A percentile compares a stretch with the other conserved stretches of the same genome.
phyloP scores from a whole-genome alignment of 2,329 filamentous ascomycete genomes.

The Exophiala sp. region DNA sequence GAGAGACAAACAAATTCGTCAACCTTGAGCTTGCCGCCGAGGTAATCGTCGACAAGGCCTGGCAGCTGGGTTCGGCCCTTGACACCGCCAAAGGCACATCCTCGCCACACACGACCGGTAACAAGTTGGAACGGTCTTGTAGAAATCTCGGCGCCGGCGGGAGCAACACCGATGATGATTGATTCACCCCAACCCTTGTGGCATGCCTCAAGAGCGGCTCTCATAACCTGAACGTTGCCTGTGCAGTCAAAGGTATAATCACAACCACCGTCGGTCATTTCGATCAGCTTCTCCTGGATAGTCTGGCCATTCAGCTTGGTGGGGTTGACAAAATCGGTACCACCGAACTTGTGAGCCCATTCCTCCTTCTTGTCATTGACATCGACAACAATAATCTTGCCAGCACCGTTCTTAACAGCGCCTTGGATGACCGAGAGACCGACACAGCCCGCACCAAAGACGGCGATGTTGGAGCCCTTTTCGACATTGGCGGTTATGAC shows the following conservation, averaged over 20 bases:
- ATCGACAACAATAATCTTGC: constrained; percentile 62
- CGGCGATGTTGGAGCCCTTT: constrained; percentile 79
- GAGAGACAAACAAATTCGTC: not conserved
- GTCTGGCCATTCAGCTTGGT: constrained; percentile 71
- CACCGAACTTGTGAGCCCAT: constrained; percentile 92
- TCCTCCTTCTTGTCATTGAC: constrained; percentile 87
- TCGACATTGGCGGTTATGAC: constrained; percentile 90
- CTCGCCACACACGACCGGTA: constrained; percentile 95
- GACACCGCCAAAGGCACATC: constrained; percentile 95
- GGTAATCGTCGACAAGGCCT: constrained; percentile 82
- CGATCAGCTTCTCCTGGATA: constrained; percentile 87
- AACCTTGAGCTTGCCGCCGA: constrained; percentile 86
- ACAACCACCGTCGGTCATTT: constrained; percentile 96
- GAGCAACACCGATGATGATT: constrained; percentile 85
- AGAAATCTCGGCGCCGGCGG: constrained; percentile 24
- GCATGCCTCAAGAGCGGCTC: constrained; percentile 81
- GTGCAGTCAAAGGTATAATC: constrained; percentile 99
- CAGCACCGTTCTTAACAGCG: constrained; percentile 76
- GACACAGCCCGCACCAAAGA: constrained; percentile 95
- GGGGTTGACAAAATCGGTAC: constrained; percentile 95
- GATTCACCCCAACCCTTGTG: constrained; percentile 99
- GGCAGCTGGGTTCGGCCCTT: constrained; percentile 94
- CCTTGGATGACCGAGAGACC: constrained; percentile 94
- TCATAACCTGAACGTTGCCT: constrained; percentile 93
- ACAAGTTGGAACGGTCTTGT: constrained; percentile 89